Conservation (phyloP, 2,329 filamentous ascomycete genomes). For the Coleophoma crateriformis region DNA sequence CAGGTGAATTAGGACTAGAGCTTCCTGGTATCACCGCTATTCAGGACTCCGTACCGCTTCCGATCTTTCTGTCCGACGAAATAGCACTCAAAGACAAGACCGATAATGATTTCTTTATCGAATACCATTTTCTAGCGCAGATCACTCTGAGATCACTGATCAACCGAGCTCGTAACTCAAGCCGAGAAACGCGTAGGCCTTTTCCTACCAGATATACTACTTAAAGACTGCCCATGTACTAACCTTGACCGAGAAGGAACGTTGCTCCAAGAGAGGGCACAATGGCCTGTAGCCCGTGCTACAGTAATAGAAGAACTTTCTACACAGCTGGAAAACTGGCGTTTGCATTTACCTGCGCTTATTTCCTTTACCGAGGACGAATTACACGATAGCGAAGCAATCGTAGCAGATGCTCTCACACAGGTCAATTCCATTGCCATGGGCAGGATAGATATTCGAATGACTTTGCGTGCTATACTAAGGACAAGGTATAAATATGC, state of each 20-base stretch:
- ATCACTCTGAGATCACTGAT: not conserved
- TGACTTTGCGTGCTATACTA: not conserved
- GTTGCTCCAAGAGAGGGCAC: not conserved
- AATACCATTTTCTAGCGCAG: constrained; percentile 3
- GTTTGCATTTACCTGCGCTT: not conserved
- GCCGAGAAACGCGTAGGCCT: not conserved
- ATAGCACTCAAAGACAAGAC: not conserved
- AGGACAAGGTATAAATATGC: constrained; percentile 6
- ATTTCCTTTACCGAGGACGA: not conserved
- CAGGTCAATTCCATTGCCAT: not conserved
- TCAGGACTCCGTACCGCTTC: constrained; percentile 1
- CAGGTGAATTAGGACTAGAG: not conserved
- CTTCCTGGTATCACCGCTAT: not conserved
- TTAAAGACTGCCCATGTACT: not conserved
- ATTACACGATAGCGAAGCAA: too few relatives aligned
- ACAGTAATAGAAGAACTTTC: not conserved
- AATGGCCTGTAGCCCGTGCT: not conserved
- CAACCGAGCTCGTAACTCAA: not conserved
- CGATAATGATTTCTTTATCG: not conserved
- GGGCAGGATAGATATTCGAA: not conserved
- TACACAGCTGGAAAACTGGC: not conserved
- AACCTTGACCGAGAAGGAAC: not conserved
- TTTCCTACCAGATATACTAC: not conserved
- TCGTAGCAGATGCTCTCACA: not conserved
- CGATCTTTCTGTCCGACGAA: not conserved